Evolutionary conservation across 495 filamentous ascomycete genomes (phyloP), one percentile per base, ranked within the genome.

Genomic region (Cladorrhinum samala): DNA sequence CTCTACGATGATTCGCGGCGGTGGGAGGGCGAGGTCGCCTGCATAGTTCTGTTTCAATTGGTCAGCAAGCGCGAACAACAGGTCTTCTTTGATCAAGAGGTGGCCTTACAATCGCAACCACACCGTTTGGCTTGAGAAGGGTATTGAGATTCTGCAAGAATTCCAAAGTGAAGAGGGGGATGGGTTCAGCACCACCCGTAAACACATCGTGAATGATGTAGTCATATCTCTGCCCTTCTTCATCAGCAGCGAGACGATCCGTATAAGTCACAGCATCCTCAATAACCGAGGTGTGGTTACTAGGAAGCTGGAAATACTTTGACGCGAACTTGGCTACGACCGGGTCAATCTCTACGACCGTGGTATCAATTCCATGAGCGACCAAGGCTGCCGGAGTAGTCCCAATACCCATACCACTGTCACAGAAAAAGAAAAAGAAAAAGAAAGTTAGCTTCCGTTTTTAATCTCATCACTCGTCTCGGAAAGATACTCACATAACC

Each of bases 121-220:
- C 87, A 40, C 93, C 93, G 50, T 87, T 77, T 1, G 83, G 77
- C 50, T 81, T 86, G 33, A 98, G 78, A 14, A 96, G 77, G 1
- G 76, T 65, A 47, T 78, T 64, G 16, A 98, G 71, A 23, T 82
- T 79, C 27, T 72, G 60, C 11, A 98, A 68, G 60, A 98, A 95
- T 58, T 93, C 86, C 2, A 81, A 56, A 0, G 93, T 96, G 69
- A 98, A 97, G 1, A 98, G 78, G 17, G 84, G 73, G 14, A 90
- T 78, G 1, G 93, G 93, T 63, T 96, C 93, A 2, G 89, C 90
- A 50, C 92, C 93, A 14, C 93, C 93, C 0, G 93, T 98, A 72
- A 98, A 98, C n/a, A 98, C 93, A 60, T 98, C 93, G 60, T 98
- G 93, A 54, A 98, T 75, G 63, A 98, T 91, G 73, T 95, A 97